Percentiles rank a stretch among this genome's conserved stretches.
Conservation (phyloP, 164 flowering plant species). For the Vitis rotundifolia region DNA sequence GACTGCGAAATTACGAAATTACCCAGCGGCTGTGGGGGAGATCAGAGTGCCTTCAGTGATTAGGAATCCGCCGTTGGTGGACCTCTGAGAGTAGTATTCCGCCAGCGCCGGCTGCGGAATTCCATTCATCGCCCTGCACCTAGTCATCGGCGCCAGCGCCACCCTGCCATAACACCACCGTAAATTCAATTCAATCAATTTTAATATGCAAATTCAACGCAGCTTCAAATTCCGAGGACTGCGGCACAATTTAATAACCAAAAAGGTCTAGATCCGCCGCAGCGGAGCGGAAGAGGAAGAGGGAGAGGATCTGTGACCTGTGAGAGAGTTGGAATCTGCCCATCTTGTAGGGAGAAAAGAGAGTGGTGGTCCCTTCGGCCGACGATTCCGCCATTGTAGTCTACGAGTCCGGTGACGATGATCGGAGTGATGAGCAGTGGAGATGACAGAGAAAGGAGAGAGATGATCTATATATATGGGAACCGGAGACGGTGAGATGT, state of each 20-base stretch:
- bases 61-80: constrained; percentile 59
- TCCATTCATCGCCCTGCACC: constrained; percentile 48
- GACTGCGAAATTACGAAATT: constrained; percentile 17
- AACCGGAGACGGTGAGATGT: too few relatives aligned
- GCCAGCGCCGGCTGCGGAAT: constrained; percentile 40
- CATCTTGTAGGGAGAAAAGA: constrained; percentile 78
- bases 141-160: constrained; percentile 62
- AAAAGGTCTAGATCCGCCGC: neutral
- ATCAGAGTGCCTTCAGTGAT: constrained; percentile 54
- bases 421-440: neutral
- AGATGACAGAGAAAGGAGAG: neutral
- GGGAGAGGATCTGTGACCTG: constrained; percentile 40
- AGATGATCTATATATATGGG: neutral
- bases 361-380: constrained; percentile 24
- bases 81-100: constrained; percentile 54
- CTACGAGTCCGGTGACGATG: neutral
- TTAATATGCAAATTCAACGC: too few relatives aligned
- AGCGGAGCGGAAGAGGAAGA: neutral
- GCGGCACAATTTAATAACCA: too few relatives aligned
- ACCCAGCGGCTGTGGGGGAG: constrained; percentile 56
- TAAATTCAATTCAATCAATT: neutral
- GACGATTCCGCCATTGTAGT: constrained; percentile 40
- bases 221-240: too few relatives aligned
- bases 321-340: constrained; percentile 78
- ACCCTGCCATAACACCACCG: constrained; percentile 31